These are phyloP conservation scores for Arthroderma uncinatum DNA, from an alignment of 2,329 filamentous ascomycete species.

Conservation along the genomic window DNA sequence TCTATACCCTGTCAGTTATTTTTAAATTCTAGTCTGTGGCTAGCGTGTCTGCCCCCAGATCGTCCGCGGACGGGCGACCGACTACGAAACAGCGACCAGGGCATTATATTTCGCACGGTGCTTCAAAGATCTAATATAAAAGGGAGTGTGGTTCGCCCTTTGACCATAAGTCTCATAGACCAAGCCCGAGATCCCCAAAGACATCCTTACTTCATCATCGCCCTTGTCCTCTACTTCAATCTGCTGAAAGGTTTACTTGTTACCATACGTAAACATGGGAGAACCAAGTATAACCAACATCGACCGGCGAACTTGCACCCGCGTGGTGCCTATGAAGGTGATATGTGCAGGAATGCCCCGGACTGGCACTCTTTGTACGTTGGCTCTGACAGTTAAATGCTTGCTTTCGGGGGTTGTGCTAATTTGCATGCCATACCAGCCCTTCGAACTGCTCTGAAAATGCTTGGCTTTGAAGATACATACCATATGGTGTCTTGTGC, in stretches of 20 bases:
- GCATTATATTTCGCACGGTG: neutral
- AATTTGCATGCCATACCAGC: conserved; percentile 31
- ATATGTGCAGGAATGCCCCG: conserved; percentile 10
- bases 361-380: conserved; percentile 10
- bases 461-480: conserved; percentile 55
- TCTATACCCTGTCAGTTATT: too few relatives aligned
- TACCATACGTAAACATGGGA: neutral
- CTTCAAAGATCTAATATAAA: neutral
- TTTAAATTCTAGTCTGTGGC: too few relatives aligned
- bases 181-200: neutral
- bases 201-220: neutral
- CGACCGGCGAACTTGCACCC: conserved; percentile 6
- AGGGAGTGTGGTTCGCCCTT: neutral
- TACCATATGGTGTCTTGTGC: conserved; percentile 62
- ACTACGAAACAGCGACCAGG: neutral
- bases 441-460: conserved; percentile 53
- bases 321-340: conserved; percentile 10
- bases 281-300: conserved; percentile 1
- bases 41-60: neutral
- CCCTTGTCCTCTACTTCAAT: neutral
- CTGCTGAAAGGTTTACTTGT: neutral
- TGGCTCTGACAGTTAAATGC: neutral
- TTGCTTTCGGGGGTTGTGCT: neutral
- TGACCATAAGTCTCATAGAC: neutral
- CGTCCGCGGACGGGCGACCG: neutral